Base-by-base conservation (phyloP, 441 rosid species). In the Erodium texanum region DNA sequence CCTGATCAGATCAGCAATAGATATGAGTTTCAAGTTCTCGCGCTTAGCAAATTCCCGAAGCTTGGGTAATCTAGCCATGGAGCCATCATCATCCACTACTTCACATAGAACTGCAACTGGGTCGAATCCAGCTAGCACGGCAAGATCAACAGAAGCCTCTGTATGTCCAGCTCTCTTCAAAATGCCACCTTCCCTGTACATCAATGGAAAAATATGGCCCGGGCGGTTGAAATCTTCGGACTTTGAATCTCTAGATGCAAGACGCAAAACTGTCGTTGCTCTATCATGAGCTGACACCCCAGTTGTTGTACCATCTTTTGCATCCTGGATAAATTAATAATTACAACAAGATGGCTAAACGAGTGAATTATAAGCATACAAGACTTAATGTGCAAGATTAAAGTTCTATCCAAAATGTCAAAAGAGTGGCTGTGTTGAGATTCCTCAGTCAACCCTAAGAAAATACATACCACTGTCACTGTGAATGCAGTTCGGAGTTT, bases 161-260 rank as follows among this genome's bases (percentile, higher is more conserved):
- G 99, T 93, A 73, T 93, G 99, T 19, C 99, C 96, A 75, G 99
- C 97, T 75, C 99, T 80, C 87, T 89, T 90, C 77, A 93, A 71
- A 66, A 93, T 93, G 64, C 99, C 99, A 24, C 97, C 96, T 70
- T 91, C 93, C 74, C 93, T 77, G 76, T 88, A 93, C 83, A 78
- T 89, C 65, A 93, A 75, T 0, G 97, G 99, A 59, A 93, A 93
- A 61, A 93, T 89, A 59, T 93, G 99, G 41, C 99, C 96, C 0
- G 97, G 97, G 7, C 99, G 85, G 70, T 88, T 90, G 83, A 93
- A 91, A 75, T 93, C 99, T 7, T 82, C 92, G 0, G 99, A 96
- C 82, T 84, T 89, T 64, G 99, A 88, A 62, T 89, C 88, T 65
- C 73, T 75, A 1, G 97, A 91, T 18, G 99, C 93, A 69, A 93